Evolutionary conservation across 2,329 filamentous ascomycete genomes (phyloP).

Genomic region (Claviceps pusilla): DNA sequence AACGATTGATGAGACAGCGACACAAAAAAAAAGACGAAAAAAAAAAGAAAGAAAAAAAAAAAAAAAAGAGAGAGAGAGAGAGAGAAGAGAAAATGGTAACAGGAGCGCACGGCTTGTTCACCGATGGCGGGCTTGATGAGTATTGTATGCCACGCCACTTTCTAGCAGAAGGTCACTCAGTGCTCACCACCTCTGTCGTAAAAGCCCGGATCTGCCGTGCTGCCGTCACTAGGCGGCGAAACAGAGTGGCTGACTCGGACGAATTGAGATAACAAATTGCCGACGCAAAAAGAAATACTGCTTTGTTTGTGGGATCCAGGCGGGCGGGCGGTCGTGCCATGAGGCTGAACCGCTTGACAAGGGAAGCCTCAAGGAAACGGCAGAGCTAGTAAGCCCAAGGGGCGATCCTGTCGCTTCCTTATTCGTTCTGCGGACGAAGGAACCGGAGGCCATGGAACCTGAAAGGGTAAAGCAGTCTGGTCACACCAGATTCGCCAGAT

Average conservation of each 20-base stretch:
- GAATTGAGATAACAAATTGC: background rate
- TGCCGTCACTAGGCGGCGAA: background rate
- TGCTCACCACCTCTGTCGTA: background rate
- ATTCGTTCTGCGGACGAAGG: background rate
- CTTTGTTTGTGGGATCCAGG: background rate
- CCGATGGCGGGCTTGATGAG: background rate
- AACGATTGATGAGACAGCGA: background rate
- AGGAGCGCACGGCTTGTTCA: background rate
- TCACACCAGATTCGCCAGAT: background rate
- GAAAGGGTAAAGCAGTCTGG: background rate
- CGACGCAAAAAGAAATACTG: background rate
- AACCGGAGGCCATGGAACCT: background rate
- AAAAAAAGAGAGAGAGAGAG: no score
- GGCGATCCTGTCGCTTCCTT: background rate
- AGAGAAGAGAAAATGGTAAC: no score
- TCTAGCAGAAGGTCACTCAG: background rate
- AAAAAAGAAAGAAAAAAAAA: no score
- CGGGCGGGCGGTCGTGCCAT: background rate
- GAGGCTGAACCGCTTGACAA: background rate
- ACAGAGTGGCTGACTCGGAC: background rate
- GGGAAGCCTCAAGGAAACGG: background rate
- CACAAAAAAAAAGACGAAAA: background rate
- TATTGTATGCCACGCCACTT: background rate
- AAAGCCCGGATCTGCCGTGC: slow-evolving; percentile 1
- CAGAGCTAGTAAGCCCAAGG: background rate